These are phyloP conservation scores for Dictyostelium capitatum DNA, from an alignment of 78 protist species.

Conservation along the genomic window DNA sequence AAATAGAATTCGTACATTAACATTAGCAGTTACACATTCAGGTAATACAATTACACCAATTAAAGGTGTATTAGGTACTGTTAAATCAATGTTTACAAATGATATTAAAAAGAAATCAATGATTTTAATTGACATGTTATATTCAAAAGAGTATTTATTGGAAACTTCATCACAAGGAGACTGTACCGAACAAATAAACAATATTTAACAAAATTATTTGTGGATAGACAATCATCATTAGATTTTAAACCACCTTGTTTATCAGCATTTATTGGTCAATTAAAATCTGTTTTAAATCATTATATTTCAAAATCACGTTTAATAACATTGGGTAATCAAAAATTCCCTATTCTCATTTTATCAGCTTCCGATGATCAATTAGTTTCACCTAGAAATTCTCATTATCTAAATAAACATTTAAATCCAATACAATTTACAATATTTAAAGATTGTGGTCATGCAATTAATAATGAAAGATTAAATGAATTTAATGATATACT, in stretches of 20 bases:
- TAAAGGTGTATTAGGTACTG: neutral
- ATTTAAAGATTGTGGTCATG: constrained; percentile 44
- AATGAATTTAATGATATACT: neutral
- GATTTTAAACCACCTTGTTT: neutral
- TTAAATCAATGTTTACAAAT: neutral
- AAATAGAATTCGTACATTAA: constrained; percentile 14
- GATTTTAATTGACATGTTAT: neutral
- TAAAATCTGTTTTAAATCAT: constrained; percentile 36
- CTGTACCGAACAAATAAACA: neutral
- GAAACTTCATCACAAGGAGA: neutral
- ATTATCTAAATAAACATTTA: neutral
- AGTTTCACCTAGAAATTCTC: constrained; percentile 31
- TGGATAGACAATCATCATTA: neutral
- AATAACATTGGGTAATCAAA: neutral
- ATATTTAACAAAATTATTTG: neutral
- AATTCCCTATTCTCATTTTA: constrained; percentile 47
- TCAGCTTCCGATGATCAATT: constrained; percentile 55
- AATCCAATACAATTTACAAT: constrained; percentile 36
- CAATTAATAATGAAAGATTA: neutral
- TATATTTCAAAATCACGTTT: constrained; percentile 19
- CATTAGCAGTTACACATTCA: constrained; percentile 54
- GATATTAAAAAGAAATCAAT: constrained; percentile 4
- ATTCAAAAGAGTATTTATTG: constrained; percentile 25
- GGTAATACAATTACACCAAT: constrained; percentile 34
- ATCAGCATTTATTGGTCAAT: constrained; percentile 20